These are phyloP conservation scores for Juglanconis juglandina DNA, from an alignment of 2,329 filamentous ascomycete genomes.

Conservation along the genomic window DNA sequence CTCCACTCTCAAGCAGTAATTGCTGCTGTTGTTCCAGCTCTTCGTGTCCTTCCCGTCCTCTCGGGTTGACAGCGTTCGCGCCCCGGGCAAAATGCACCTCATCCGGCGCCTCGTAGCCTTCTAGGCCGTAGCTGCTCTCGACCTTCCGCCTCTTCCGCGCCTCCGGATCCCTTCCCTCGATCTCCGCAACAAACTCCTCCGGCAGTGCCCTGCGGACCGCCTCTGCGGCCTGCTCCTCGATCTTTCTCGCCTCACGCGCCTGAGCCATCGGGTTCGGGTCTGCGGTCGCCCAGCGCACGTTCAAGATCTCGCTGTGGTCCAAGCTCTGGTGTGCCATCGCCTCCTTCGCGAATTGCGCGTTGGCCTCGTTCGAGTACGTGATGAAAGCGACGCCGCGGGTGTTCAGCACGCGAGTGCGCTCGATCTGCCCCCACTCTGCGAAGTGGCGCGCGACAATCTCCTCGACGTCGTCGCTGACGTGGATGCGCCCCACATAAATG, in stretches of 20 bases:
- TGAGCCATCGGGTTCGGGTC: conserved; percentile 95
- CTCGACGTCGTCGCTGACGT: conserved; percentile 95
- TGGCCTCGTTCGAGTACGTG: conserved; percentile 87
- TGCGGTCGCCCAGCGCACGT: conserved; percentile 94
- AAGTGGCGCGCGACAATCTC: conserved; percentile 94
- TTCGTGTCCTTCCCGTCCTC: conserved; percentile 57
- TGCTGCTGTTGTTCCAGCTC: conserved; percentile 56
- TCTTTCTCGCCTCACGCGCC: conserved; percentile 79
- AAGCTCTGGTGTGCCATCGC: conserved; percentile 93
- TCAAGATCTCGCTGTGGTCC: conserved; percentile 88
- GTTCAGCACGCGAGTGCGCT: conserved; percentile 83
- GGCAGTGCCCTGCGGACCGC: conserved; percentile 85
- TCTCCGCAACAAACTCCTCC: conserved; percentile 85
- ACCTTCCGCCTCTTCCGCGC: conserved; percentile 85
- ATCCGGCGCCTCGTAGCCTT: conserved; percentile 91
- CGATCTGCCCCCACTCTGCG: conserved; percentile 92
- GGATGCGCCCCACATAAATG: conserved; percentile 88
- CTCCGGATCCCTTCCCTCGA: conserved; percentile 86
- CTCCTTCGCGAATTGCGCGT: conserved; percentile 87
- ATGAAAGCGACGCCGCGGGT: conserved; percentile 89
- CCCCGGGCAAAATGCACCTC: conserved; percentile 88
- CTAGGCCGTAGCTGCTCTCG: conserved; percentile 81
- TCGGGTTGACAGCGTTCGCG: conserved; percentile 61
- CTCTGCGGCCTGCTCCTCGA: conserved; percentile 95
- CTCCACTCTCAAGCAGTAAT: conserved; percentile 56